Base-by-base conservation (phyloP, 1,284 basidiomycete genomes). In the Apiotrichum laibachii region DNA sequence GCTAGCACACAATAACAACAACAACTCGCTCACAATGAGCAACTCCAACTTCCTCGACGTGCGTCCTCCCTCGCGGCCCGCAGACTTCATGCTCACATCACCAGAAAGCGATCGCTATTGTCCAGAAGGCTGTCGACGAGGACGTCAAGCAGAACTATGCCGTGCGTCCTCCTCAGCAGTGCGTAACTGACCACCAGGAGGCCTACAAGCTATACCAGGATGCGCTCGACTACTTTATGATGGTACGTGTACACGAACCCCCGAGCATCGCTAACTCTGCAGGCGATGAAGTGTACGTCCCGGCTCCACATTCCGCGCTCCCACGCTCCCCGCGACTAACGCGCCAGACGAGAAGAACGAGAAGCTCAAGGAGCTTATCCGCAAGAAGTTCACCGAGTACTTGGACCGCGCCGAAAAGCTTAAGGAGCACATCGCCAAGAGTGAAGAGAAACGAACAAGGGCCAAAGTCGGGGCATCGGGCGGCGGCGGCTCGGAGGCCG, bases 181-280 rank as follows among this genome's bases (percentile, higher is more conserved):
- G 21, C 42, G 34, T 33, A 18, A 42, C 66, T 69, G 50, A 66
- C 44, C 15, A 9, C 22, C 59, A 85, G 47, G 92, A 95, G 73
- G 93, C 94, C 19, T 95, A 92, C 84, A 94, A 91, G 81, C 86
- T 88, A 67, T 93, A 92, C 78, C 89, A 90, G 81, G 96, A 98
- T 82, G 85, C 92, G 5, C 84, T 99, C 60, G 95, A 99, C 76
- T 99, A 96, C 80, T 99, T 99, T 78, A 93, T 98, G 89, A 88
- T 98, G 80, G 83, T 88, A 57, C 67, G 72, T 39, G 5, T n/a
- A 18, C 16, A 11, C 26, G 7, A 5, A 61, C 48, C 12, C 12
- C 18, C 33, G 34, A 21, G 7, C 5, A 7, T 35, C 40, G 19
- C 63, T 68, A 45, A 64, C 63, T 15, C 31, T 31, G 5, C 64